Conservation (phyloP, 78 protist genomes). For the Dictyostelium firmibasis region DNA sequence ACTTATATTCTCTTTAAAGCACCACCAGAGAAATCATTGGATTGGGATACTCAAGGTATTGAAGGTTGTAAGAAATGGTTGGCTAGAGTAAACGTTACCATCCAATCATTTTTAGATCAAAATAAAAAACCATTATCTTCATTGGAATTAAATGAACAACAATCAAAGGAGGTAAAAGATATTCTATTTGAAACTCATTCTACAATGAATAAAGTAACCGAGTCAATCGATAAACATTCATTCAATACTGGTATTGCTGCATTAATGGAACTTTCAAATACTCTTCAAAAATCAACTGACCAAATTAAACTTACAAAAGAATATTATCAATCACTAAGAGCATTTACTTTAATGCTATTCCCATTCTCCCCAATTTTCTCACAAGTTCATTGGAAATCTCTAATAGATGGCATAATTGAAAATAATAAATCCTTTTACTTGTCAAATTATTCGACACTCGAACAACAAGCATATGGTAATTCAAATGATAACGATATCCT, state of each 20-base stretch:
- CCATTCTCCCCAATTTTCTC: constrained; percentile 85
- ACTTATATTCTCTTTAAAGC: constrained; percentile 89
- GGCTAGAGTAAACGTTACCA: constrained; percentile 39
- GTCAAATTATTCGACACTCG: background rate
- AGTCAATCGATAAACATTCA: constrained; percentile 38
- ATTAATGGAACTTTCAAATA: constrained; percentile 80
- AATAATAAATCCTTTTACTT: background rate
- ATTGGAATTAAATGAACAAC: background rate
- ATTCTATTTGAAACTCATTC: constrained; percentile 6
- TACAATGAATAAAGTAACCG: background rate
- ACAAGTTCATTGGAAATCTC: constrained; percentile 56
- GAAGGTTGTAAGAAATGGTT: constrained; percentile 84
- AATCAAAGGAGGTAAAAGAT: background rate
- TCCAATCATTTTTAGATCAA: background rate
- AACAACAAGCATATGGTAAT: background rate
- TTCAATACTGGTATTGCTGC: constrained; percentile 82
- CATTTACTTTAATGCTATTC: constrained; percentile 31
- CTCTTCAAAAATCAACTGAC: background rate
- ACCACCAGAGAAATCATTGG: constrained; percentile 84
- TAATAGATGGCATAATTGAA: background rate
- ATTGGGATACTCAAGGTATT: constrained; percentile 88
- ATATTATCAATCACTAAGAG: background rate
- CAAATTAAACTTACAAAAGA: background rate
- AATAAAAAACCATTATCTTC: background rate
- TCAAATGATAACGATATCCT: background rate